Evolutionary conservation across 2,329 filamentous ascomycete species (phyloP), one percentile per base, ranked within the genome.

Genomic region (Ciborinia camelliae): DNA sequence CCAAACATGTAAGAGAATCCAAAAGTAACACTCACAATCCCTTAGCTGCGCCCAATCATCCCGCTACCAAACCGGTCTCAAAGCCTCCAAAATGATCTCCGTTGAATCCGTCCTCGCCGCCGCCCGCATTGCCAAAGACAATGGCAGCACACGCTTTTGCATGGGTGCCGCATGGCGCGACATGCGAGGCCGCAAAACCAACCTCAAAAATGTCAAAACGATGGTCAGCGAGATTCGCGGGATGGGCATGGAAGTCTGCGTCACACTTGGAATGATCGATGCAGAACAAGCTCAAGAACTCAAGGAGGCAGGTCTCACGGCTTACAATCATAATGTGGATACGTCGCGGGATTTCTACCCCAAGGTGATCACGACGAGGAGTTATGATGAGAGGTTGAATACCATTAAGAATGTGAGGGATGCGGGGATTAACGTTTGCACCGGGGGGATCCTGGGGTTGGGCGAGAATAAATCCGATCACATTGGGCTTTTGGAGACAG

Each of bases 121-220:
- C 3, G 92, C 92, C 1, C 85, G 86, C 43, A 85, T 86, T 39
- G 92, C 92, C 66, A 91, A 90, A 73, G 86, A 86, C 64, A 95
- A 95, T 69, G 92, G 92, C 58, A 92, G 89, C 79, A 96, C 91
- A 10, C 86, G 92, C 2, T 97, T 97, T 83, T 97, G 92, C 79
- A 96, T 97, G 92, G 92, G 92, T 10, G 92, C 92, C 4, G 92
- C 92, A 0, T 97, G 92, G 92, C 82, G 92, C 45, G 92, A 97
- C 77, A 97, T 97, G 92, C 88, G 91, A 18, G 92, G 92, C 23
- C 89, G 92, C 69, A 95, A 93, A 79, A 91, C 89, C 52, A 88
- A 86, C 69, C 79, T 97, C 61, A 88, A 87, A 77, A 95, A 95
- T 76, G 89, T 97, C 76, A 90, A 90, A 73, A 86, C 85, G 61